Evolutionary conservation across 2,329 filamentous ascomycete species (phyloP), one percentile per base, ranked within the genome.

Genomic region (Hymenotorrendiella dingleyae): DNA sequence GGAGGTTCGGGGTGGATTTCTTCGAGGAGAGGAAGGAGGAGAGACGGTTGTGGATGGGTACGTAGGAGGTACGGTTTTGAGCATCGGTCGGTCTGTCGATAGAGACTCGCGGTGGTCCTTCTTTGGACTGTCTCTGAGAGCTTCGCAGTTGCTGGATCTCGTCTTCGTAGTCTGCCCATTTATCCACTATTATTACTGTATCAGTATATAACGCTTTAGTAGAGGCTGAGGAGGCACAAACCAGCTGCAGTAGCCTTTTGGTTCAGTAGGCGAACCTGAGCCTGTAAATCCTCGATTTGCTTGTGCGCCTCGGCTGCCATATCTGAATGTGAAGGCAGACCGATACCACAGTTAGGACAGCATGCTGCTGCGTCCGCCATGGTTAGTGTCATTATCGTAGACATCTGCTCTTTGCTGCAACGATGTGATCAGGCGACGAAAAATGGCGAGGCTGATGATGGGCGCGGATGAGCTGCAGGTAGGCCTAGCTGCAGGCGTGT

Each of bases 91-190:
- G 37, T 11, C 36, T 35, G 19, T 35, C 29, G n/a, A 16, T 24
- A 19, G 32, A 38, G 24, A 14, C 49, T 53, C 19, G 39, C n/a
- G n/a, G n/a, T n/a, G n/a, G n/a, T 14, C 12, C 26, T 33, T 43
- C 19, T 43, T 39, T 33, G 23, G 40, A 27, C 42, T 41, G 43
- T 3, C 40, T 22, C 56, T 52, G 42, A 51, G 54, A 51, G 57
- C 65, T 66, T 52, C 77, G 77, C 42, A 88, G 69, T 33, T 65
- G 69, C 33, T 77, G 70, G 29, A 89, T 73, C 61, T 89, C 83
- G 63, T 88, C 84, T 65, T 91, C 86, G 70, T 88, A 89, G 67
- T 88, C 82, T 58, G 85, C 83, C 74, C 76, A 81, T 60, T 73
- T 75, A 62, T 80, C 74, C 49, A 78, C 73, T 60, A 71, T 70